Conservation (phyloP, 2,329 filamentous ascomycete genomes). For the Nemania bipapillata region DNA sequence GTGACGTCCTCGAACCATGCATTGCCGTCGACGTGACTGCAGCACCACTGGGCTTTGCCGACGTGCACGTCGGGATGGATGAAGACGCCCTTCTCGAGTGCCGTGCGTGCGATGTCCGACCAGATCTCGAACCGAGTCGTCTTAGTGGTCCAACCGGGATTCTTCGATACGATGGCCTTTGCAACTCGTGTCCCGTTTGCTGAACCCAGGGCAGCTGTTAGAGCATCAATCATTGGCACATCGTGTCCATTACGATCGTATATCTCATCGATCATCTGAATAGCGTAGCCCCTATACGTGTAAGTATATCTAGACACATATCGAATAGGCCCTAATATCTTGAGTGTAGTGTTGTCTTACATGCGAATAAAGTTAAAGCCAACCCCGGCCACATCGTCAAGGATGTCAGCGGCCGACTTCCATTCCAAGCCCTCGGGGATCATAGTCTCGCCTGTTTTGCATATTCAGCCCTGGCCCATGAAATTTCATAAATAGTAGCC, state of each 20-base stretch:
- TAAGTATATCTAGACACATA: conserved; percentile 26
- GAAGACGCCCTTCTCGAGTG: conserved; percentile 52
- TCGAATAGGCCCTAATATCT: neutral
- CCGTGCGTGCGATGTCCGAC: conserved; percentile 53
- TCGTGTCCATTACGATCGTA: conserved; percentile 55
- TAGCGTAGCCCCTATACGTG: conserved; percentile 59
- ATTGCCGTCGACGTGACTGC: conserved; percentile 61
- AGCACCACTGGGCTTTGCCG: conserved; percentile 58
- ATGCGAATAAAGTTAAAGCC: conserved; percentile 68
- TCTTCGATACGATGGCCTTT: conserved; percentile 60
- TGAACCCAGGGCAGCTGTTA: conserved; percentile 57
- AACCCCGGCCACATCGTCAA: conserved; percentile 60
- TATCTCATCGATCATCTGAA: conserved; percentile 65
- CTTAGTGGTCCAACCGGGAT: conserved; percentile 60
- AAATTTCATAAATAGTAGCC: neutral
- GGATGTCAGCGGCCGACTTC: conserved; percentile 61
- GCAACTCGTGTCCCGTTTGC: conserved; percentile 61
- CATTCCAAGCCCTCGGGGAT: conserved; percentile 67
- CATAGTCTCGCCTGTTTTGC: conserved; percentile 60
- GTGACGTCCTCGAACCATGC: conserved; percentile 66
- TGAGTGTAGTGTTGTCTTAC: conserved; percentile 34
- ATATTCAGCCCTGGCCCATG: neutral
- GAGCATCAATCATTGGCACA: conserved; percentile 53
- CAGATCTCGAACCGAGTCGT: conserved; percentile 61
- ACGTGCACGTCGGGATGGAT: conserved; percentile 58